Conservation (phyloP, 495 filamentous ascomycete species). For the Pyrenula aspistea region DNA sequence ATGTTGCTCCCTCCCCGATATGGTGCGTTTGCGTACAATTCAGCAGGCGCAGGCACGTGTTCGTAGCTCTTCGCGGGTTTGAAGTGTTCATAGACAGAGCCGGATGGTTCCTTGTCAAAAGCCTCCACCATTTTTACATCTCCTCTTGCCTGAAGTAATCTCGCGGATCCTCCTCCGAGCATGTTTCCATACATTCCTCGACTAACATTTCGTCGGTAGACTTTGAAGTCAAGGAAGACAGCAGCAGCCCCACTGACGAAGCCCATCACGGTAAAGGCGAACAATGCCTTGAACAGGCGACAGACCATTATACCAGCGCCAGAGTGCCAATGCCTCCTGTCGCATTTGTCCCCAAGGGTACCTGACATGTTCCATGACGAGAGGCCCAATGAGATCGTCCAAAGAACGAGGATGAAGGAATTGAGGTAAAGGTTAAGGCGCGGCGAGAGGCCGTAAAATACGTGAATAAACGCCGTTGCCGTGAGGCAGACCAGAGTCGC, state of each 20-base stretch:
- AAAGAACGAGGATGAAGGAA: constrained; percentile 37
- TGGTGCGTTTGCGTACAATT: background rate
- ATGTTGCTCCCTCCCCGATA: background rate
- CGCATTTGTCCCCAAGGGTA: constrained; percentile 47
- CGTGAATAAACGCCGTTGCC: constrained; percentile 43
- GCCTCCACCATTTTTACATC: background rate
- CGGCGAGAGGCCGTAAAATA: constrained; percentile 42
- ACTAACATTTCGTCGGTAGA: background rate
- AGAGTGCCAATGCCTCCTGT: constrained; percentile 39
- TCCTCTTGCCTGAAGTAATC: background rate
- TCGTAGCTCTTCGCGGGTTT: background rate
- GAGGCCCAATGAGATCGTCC: constrained; percentile 43
- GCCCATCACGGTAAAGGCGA: constrained; percentile 46
- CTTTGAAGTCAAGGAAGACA: background rate
- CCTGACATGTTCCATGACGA: constrained; percentile 43
- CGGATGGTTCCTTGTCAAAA: background rate
- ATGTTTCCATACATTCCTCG: background rate
- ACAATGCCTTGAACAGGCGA: constrained; percentile 53
- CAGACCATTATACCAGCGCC: constrained; percentile 48
- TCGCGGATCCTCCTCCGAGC: background rate
- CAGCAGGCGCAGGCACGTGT: background rate
- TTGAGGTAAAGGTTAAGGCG: constrained; percentile 42
- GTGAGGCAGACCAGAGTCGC: constrained; percentile 40
- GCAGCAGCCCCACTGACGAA: constrained; percentile 9
- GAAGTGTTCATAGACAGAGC: background rate